Conservation (phyloP, 495 filamentous ascomycete genomes). For the Hypoxylon crocopeplum region DNA sequence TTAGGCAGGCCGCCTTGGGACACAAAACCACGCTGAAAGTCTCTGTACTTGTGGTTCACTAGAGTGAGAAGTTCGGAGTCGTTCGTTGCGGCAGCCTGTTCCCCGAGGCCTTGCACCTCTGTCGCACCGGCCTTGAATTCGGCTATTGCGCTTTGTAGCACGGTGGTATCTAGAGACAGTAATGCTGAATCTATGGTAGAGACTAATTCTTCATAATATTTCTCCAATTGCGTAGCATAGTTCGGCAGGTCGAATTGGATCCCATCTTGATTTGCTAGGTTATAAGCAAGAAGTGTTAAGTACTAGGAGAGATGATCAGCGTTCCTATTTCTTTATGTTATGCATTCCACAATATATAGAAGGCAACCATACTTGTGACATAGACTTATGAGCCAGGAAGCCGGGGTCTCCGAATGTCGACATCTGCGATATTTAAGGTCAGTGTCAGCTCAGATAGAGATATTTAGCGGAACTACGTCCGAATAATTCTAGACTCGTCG, state of each 20-base stretch:
- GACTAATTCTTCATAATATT: slow-evolving; percentile 65
- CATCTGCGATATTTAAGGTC: slow-evolving; percentile 52
- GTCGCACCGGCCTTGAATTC: slow-evolving; percentile 61
- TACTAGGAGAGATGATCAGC: slow-evolving; percentile 52
- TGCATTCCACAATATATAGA: slow-evolving; percentile 54
- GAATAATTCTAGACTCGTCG: neutral
- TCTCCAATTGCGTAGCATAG: slow-evolving; percentile 67
- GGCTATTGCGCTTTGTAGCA: slow-evolving; percentile 45
- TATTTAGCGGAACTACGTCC: neutral
- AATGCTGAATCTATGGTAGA: slow-evolving; percentile 55
- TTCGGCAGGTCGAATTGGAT: slow-evolving; percentile 75
- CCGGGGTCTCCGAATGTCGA: slow-evolving; percentile 74
- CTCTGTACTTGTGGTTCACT: slow-evolving; percentile 68
- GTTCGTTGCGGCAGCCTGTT: slow-evolving; percentile 67
- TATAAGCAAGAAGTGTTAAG: slow-evolving; percentile 73
- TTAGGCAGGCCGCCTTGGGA: slow-evolving; percentile 78
- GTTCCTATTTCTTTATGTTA: neutral
- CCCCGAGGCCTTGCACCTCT: slow-evolving; percentile 61
- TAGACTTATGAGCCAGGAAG: slow-evolving; percentile 74
- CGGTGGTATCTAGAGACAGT: slow-evolving; percentile 46
- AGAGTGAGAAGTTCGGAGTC: slow-evolving; percentile 66
- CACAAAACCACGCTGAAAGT: slow-evolving; percentile 78
- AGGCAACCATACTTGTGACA: slow-evolving; percentile 58
- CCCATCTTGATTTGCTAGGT: slow-evolving; percentile 75
- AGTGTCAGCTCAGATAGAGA: slow-evolving; percentile 1